Conservation (phyloP, 305 asterid genomes). For the Solanum hybrid region DNA sequence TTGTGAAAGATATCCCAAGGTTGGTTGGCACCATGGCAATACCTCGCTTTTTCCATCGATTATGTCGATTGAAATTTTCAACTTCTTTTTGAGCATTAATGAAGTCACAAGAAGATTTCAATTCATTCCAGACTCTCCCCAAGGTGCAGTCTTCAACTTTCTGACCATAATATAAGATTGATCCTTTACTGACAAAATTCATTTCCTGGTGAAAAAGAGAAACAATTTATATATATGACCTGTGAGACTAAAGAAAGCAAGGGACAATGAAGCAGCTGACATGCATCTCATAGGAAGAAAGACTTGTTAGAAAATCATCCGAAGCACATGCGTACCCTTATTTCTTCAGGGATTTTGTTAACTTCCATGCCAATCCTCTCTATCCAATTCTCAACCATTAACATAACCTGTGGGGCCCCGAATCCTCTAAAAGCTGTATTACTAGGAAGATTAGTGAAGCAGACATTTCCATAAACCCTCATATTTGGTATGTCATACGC, state of each 20-base stretch:
- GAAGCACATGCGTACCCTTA: constrained; percentile 43
- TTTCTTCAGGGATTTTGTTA: constrained; percentile 75
- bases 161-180: constrained; percentile 78
- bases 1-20: constrained; percentile 89
- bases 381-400: constrained; percentile 91
- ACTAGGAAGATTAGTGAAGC: constrained; percentile 87
- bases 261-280: background rate
- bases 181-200: constrained; percentile 78
- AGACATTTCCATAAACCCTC: constrained; percentile 56
- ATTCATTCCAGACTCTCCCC: constrained; percentile 67
- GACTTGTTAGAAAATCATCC: background rate
- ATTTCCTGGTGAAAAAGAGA: constrained; percentile 48
- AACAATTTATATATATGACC: background rate
- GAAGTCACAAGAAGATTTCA: constrained; percentile 52
- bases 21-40: constrained; percentile 75
- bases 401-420: constrained; percentile 97
- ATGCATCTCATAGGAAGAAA: background rate
- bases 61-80: constrained; percentile 53
- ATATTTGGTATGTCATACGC: constrained; percentile 90
- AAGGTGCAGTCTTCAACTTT: constrained; percentile 52
- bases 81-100: constrained; percentile 51
- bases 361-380: constrained; percentile 78
- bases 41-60: constrained; percentile 94
- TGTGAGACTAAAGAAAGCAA: background rate
- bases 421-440: constrained; percentile 96